Evolutionary conservation across 768 basidiomycete species (phyloP).

Genomic region (Naganishia vaughanmartiniae): DNA sequence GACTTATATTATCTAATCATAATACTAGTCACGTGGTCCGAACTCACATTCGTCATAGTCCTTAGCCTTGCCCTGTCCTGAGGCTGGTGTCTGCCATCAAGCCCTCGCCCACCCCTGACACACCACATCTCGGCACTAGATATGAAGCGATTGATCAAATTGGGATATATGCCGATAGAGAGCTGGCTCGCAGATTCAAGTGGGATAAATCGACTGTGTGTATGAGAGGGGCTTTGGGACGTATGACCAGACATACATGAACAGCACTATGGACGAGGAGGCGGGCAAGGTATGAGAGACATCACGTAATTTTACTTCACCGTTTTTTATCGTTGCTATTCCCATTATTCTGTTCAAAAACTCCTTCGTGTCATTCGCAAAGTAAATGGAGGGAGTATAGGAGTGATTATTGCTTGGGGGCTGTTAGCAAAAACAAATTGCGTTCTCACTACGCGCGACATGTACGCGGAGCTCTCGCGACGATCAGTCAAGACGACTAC

Average conservation of each 20-base stretch:
- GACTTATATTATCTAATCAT: no score
- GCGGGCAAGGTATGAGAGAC: not conserved
- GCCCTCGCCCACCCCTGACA: no score
- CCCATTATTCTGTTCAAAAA: not conserved
- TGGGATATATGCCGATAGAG: not conserved
- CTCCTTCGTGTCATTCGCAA: not conserved
- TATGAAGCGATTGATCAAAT: not conserved
- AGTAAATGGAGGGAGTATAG: not conserved
- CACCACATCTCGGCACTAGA: not conserved
- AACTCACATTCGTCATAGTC: no score
- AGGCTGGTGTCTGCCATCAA: no score
- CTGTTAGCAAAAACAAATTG: not conserved
- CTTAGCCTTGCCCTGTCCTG: no score
- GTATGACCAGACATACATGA: not conserved
- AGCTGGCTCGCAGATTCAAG: not conserved
- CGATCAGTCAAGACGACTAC: no score
- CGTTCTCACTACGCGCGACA: not conserved
- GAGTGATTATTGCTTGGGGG: not conserved
- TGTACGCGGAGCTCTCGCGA: no score
- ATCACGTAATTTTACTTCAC: no score
- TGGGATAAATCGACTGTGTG: not conserved
- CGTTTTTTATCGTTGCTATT: no score
- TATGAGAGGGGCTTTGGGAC: not conserved
- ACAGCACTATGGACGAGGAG: not conserved
- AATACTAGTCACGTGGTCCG: no score